A percentile compares a stretch with the other conserved stretches of the same genome.
Conservation (phyloP, 2,329 filamentous ascomycete species). For the Epichloe bromicola region DNA sequence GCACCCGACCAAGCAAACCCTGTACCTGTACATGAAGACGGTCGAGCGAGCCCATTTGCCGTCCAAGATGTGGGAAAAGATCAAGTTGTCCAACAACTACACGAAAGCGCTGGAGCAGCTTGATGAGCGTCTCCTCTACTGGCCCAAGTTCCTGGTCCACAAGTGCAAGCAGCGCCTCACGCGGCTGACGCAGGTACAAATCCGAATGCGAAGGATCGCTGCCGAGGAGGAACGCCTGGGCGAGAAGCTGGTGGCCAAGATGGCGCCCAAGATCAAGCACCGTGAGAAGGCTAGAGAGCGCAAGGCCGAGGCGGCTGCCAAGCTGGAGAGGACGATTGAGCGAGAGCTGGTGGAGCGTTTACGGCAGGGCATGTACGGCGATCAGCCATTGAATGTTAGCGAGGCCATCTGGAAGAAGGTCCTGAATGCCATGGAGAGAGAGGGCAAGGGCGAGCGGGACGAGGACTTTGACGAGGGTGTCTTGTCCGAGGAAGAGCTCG, state of each 20-base stretch:
- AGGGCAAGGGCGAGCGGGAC: constrained; percentile 70
- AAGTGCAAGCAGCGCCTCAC: constrained; percentile 96
- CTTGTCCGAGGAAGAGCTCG: constrained; percentile 61
- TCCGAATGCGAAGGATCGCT: constrained; percentile 64
- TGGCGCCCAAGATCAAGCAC: constrained; percentile 79
- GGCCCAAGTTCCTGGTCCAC: constrained; percentile 84
- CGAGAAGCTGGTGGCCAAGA: constrained; percentile 74
- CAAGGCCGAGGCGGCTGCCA: constrained; percentile 71
- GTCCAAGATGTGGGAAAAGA: constrained; percentile 85
- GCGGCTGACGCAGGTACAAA: constrained; percentile 79
- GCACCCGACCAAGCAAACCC: constrained; percentile 63
- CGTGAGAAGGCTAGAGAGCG: constrained; percentile 64
- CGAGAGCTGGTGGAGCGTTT: constrained; percentile 84
- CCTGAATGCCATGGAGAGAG: constrained; percentile 74
- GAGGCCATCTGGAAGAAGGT: constrained; percentile 97
- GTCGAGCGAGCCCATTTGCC: constrained; percentile 81
- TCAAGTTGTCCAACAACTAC: constrained; percentile 84
- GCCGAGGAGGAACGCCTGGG: constrained; percentile 83
- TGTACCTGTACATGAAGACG: constrained; percentile 97
- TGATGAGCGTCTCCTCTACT: constrained; percentile 78
- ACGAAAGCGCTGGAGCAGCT: constrained; percentile 77
- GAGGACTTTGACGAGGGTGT: constrained; percentile 83
- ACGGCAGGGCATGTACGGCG: constrained; percentile 85
- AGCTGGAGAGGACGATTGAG: constrained; percentile 93
- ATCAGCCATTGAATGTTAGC: constrained; percentile 88